These are phyloP conservation scores for Peronospora farinosa DNA, from an alignment of 352 stramenopile species.

Conservation along the genomic window DNA sequence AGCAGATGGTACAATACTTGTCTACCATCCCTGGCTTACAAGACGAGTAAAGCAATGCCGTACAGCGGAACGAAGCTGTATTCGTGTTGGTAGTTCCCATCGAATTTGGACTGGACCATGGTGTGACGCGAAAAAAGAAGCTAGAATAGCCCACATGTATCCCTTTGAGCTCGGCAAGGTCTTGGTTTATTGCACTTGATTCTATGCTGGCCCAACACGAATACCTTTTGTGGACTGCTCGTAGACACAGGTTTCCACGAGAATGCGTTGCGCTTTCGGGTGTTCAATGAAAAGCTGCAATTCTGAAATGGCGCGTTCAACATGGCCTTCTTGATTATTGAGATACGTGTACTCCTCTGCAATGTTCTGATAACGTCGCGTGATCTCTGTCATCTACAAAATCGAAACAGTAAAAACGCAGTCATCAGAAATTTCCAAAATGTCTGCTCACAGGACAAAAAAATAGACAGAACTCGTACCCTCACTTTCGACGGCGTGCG, in stretches of 20 bases:
- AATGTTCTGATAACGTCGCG: slow-evolving; percentile 59
- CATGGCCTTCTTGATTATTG: slow-evolving; percentile 53
- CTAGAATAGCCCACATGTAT: slow-evolving; percentile 7
- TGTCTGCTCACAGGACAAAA: not conserved
- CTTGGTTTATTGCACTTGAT: slow-evolving; percentile 5
- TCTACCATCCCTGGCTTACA: slow-evolving; percentile 59
- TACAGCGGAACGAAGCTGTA: not conserved
- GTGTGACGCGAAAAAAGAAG: slow-evolving; percentile 4
- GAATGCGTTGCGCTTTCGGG: slow-evolving; percentile 51
- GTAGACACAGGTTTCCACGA: slow-evolving; percentile 52
- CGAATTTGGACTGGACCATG: slow-evolving; percentile 21
- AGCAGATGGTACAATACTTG: slow-evolving; percentile 79
- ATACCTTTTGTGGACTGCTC: slow-evolving; percentile 66
- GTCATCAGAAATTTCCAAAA: not conserved
- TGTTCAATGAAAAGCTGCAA: slow-evolving; percentile 76
- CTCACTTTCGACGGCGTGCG: slow-evolving; percentile 58
- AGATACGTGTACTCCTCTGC: slow-evolving; percentile 61
- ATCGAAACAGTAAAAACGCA: slow-evolving; percentile 2
- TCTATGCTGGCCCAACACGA: slow-evolving; percentile 53
- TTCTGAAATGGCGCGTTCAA: slow-evolving; percentile 66
- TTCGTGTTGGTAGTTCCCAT: slow-evolving; percentile 13
- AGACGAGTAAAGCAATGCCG: slow-evolving; percentile 16
- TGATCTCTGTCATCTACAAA: slow-evolving; percentile 71
- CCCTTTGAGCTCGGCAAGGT: slow-evolving; percentile 3
- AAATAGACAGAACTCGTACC: slow-evolving; percentile 24